Base-by-base conservation (phyloP, 352 stramenopile genomes). In the Plasmopara viticola region DNA sequence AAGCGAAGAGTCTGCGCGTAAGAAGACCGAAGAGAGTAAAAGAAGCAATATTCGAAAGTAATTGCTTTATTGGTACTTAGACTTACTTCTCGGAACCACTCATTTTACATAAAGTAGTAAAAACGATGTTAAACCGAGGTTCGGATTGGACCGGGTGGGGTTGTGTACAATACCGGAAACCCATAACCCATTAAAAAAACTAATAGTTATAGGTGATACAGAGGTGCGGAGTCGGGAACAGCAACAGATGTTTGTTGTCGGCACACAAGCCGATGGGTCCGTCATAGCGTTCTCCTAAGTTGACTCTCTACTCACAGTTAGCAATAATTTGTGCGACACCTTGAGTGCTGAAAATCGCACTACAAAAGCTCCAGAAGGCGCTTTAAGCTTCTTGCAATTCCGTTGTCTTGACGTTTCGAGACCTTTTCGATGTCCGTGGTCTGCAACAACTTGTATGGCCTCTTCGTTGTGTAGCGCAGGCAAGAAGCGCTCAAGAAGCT, bases 401-500 rank as follows among this genome's bases (percentile, higher is more conserved):
- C 60, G 37, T 41, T 9, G 13, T 2, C 41, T 18, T 60, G 53
- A 5, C 48, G 43, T 33, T 45, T 53, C 29, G 20, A 41, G 5
- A 12, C 5, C 31, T 15, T 28, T 31, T 67, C 66, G 17, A 65
- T 52, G 3, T 65, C 60, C 2, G 29, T 42, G 0, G 43, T 53
- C 7, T 59, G 25, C 37, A 93, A 54, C 43, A 87, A 17, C 39
- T 86, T 70, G 65, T 93, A 93, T 52, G 14, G 75, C 79, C 56
- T 93, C 82, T 48, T 89, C 78, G 55, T 93, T 79, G 39, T 87
- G 60, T 31, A 93, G 76, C 17, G 69, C 72, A 5, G 75, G 74
- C 46, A 93, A 48, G 43, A 93, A 86, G n/a, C 70, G 72, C 50
- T 93, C 79, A n/a, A 93, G 59, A 34, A 88, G 63, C 40, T 86